phyloP scores from a whole-genome alignment of 1,284 basidiomycete species.

The Somion occarium region DNA sequence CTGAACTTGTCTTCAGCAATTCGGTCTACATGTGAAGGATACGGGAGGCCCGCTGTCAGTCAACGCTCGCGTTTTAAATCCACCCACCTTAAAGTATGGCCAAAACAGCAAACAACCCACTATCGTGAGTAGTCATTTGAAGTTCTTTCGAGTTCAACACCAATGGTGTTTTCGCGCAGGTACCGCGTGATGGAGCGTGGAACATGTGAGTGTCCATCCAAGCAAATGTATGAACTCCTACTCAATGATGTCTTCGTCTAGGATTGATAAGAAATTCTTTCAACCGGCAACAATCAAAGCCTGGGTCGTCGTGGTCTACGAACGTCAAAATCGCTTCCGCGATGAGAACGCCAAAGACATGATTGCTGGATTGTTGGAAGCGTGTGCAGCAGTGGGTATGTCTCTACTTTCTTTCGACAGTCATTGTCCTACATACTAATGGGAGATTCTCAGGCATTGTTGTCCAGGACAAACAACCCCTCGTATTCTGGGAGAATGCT shows the following conservation, averaged over 20 bases:
- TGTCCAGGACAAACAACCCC: slow-evolving; percentile 35
- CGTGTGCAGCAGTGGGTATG: slow-evolving; percentile 55
- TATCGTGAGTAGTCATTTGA: slow-evolving; percentile 37
- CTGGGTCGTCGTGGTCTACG: slow-evolving; percentile 65
- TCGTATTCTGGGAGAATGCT: slow-evolving; percentile 47
- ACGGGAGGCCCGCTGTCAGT: slow-evolving; percentile 44
- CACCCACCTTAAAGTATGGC: slow-evolving; percentile 63
- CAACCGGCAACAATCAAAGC: slow-evolving; percentile 42
- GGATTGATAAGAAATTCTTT: slow-evolving; percentile 64
- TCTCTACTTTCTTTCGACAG: slow-evolving; percentile 9
- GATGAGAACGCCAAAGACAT: slow-evolving; percentile 41
- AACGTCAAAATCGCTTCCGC: slow-evolving; percentile 49
- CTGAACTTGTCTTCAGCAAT: too few species aligned
- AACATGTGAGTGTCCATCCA: slow-evolving; percentile 48
- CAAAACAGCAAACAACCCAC: slow-evolving; percentile 41
- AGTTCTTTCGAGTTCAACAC: neutral
- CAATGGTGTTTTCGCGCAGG: slow-evolving; percentile 28
- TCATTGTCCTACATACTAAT: neutral
- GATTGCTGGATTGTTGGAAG: slow-evolving; percentile 40
- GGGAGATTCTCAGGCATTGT: slow-evolving; percentile 40
- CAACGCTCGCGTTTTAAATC: slow-evolving; percentile 53
- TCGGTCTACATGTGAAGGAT: slow-evolving; percentile 55
- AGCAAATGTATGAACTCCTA: neutral
- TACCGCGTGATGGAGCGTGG: slow-evolving; percentile 61
- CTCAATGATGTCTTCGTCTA: slow-evolving; percentile 20